phyloP scores from a whole-genome alignment of 176 grass and related monocot genomes.

The Aechmea fasciata region DNA sequence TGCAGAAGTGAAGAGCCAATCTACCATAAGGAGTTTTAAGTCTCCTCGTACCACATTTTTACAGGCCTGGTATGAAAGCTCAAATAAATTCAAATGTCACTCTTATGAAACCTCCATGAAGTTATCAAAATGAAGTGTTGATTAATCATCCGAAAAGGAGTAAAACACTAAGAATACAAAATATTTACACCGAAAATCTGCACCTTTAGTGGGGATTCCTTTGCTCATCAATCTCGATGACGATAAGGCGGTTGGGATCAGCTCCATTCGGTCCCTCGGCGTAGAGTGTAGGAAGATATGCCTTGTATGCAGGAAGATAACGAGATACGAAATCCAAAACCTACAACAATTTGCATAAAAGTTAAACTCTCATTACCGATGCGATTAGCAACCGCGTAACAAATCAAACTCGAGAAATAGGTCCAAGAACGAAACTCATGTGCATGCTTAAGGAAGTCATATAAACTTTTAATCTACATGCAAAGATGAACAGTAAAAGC shows the following conservation, averaged over 20 bases:
- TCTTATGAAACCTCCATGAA: not conserved
- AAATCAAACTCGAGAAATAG: no score
- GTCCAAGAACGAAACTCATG: no score
- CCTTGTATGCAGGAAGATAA: slow-evolving; percentile 84
- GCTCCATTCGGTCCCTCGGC: slow-evolving; percentile 63
- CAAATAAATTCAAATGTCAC: slow-evolving; percentile 1
- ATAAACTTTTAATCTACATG: not conserved
- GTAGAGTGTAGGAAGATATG: slow-evolving; percentile 73
- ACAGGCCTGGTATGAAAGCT: no score
- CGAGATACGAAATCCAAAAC: slow-evolving; percentile 95
- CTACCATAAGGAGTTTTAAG: no score
- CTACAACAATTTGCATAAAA: slow-evolving; percentile 31
- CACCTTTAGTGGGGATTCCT: slow-evolving; percentile 53
- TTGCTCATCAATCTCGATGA: slow-evolving; percentile 75
- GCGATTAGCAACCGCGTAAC: not conserved
- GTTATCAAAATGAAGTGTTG: slow-evolving; percentile 4
- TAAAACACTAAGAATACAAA: not conserved
- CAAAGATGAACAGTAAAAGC: not conserved
- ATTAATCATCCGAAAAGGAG: slow-evolving; percentile 3
- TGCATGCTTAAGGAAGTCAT: not conserved
- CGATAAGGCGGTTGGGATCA: slow-evolving; percentile 54
- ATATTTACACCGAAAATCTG: not conserved
- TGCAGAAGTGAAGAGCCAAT: no score
- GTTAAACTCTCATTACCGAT: not conserved
- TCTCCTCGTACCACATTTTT: no score